Evolutionary conservation across 257 asterid genomes (phyloP).

Genomic region (Cordia subcordata): DNA sequence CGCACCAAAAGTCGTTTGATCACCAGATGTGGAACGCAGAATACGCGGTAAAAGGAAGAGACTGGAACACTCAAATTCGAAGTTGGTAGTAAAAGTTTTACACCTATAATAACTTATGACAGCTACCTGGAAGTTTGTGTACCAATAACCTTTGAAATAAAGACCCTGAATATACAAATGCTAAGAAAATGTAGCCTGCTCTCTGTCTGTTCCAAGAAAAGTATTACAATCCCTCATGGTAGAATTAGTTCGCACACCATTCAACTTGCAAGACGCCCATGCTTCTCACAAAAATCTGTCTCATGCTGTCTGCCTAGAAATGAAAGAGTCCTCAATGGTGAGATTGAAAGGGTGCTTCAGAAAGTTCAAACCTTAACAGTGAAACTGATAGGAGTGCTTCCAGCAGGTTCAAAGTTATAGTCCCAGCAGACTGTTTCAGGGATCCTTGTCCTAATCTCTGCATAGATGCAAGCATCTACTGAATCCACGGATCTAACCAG

Average conservation of each 20-base stretch:
- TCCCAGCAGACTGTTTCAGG: slow-evolving; percentile 98
- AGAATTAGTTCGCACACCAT: too few species aligned
- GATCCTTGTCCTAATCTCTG: slow-evolving; percentile 86
- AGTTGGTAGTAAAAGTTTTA: too few species aligned
- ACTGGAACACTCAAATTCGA: too few species aligned
- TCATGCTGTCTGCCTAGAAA: background rate
- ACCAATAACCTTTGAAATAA: too few species aligned
- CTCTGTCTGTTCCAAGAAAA: too few species aligned
- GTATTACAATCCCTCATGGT: too few species aligned
- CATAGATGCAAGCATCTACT: slow-evolving; percentile 71
- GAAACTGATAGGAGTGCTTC: slow-evolving; percentile 79
- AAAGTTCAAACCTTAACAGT: slow-evolving; percentile 64
- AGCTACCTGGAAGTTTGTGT: too few species aligned
- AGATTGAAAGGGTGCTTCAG: too few species aligned
- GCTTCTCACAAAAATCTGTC: background rate
- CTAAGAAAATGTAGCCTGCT: too few species aligned
- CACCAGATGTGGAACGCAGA: background rate
- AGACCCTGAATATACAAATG: background rate
- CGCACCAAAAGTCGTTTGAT: background rate
- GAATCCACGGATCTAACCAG: slow-evolving; percentile 76
- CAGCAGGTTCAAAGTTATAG: slow-evolving; percentile 93
- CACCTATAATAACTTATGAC: too few species aligned
- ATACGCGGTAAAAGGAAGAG: background rate
- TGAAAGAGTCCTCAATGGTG: too few species aligned
- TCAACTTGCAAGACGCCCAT: background rate